phyloP scores from a whole-genome alignment of 1,284 basidiomycete genomes.

The Dichomitus squalens region DNA sequence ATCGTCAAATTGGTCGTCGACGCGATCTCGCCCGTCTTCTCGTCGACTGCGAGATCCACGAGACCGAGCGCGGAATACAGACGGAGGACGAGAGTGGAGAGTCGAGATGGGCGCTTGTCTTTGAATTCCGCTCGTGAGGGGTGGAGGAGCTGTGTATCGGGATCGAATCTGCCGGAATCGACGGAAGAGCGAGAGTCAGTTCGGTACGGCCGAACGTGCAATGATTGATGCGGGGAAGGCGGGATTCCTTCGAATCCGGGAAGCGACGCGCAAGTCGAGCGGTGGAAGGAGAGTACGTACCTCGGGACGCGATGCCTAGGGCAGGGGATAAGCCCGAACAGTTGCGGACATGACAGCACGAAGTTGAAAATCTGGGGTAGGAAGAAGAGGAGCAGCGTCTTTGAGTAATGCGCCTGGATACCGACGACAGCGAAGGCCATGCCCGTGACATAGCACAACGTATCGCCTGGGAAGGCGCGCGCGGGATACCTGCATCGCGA shows the following conservation, averaged over 20 bases:
- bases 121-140: conserved; percentile 73
- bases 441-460: conserved; percentile 95
- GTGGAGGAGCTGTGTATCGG: conserved; percentile 69
- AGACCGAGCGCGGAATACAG: conserved; percentile 64
- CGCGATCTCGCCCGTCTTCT: conserved; percentile 55
- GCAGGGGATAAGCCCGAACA: conserved; percentile 93
- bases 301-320: conserved; percentile 92
- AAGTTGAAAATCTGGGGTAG: conserved; percentile 99
- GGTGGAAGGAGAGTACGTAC: conserved; percentile 48
- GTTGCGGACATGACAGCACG: conserved; percentile 89
- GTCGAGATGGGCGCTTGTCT: conserved; percentile 45
- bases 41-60: conserved; percentile 64
- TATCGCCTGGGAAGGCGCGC: conserved; percentile 94
- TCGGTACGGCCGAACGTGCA: neutral
- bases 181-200: conserved; percentile 9
- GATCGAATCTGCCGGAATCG: conserved; percentile 61
- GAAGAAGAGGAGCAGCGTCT: conserved; percentile 96
- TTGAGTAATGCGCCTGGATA: conserved; percentile 96
- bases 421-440: conserved; percentile 98
- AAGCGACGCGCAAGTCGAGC: too few species aligned
- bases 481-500: conserved; percentile 95
- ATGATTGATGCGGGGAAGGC: neutral
- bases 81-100: conserved; percentile 58
- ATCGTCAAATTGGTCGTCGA: conserved; percentile 88
- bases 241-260: neutral